Percentiles rank a stretch among this genome's conserved stretches.
Conservation (phyloP, 495 filamentous ascomycete species). For the Hypoxylon perforatum region DNA sequence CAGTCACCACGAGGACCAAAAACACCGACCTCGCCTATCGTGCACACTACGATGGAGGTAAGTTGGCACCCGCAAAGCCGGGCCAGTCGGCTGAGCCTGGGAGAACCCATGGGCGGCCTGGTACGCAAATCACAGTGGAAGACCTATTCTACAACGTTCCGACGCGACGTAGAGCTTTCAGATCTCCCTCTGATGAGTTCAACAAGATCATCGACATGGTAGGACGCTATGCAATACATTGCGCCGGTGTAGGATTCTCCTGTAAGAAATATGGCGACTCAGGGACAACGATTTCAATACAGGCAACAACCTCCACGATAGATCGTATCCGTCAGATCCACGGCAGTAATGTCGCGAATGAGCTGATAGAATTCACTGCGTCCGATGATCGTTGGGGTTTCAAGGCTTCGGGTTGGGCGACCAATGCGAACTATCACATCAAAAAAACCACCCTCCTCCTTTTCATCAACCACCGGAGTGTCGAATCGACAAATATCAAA, state of each 20-base stretch:
- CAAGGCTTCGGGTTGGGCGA: constrained; percentile 81
- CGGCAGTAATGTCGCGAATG: constrained; percentile 86
- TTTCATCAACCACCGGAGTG: constrained; percentile 98
- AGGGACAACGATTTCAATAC: constrained; percentile 81
- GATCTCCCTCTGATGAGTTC: constrained; percentile 94
- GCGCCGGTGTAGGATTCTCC: constrained; percentile 87
- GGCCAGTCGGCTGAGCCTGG: constrained; percentile 90
- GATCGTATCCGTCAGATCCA: constrained; percentile 94
- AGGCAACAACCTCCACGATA: constrained; percentile 71
- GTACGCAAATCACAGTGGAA: constrained; percentile 97
- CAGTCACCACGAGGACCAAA: constrained; percentile 92
- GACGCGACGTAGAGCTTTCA: constrained; percentile 86
- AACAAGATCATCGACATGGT: constrained; percentile 97
- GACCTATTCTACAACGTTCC: constrained; percentile 98
- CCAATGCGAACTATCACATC: constrained; percentile 95
- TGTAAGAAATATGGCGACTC: constrained; percentile 97
- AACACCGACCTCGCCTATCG: constrained; percentile 90
- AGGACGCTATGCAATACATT: constrained; percentile 95
- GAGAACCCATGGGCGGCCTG: constrained; percentile 87
- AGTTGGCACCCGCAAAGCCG: constrained; percentile 87
- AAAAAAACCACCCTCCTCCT: constrained; percentile 90
- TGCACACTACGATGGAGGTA: constrained; percentile 87
- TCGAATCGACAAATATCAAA: constrained; percentile 90
- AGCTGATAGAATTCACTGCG: constrained; percentile 80
- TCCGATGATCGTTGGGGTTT: constrained; percentile 85